phyloP scores from a whole-genome alignment of 257 asterid species.

The Cinchona pubescens region DNA sequence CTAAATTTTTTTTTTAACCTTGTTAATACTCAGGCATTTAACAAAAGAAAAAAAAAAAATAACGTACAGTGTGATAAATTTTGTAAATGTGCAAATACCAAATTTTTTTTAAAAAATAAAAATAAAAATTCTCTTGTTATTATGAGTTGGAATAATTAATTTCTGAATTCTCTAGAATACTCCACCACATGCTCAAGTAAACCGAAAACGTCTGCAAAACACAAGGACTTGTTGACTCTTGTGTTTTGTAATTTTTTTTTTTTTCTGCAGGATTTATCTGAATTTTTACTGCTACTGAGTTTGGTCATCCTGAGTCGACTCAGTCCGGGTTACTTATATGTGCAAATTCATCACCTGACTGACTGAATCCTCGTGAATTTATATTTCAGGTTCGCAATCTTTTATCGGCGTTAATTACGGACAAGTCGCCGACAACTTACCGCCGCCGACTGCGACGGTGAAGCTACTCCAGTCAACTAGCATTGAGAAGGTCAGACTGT shows the following conservation, averaged over 20 bases:
- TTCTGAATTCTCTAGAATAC: not conserved
- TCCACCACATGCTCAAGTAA: not conserved
- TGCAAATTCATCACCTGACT: not conserved
- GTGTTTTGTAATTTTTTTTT: no score
- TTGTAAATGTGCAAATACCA: no score
- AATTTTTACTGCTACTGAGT: no score
- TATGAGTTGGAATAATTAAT: no score
- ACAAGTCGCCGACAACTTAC: conserved; percentile 80
- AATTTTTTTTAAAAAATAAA: no score
- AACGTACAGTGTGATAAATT: no score
- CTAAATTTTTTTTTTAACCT: not conserved
- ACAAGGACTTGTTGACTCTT: not conserved
- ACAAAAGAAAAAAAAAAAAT: not conserved
- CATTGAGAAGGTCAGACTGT: conserved; percentile 81
- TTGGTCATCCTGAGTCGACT: not conserved
- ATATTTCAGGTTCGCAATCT: conserved; percentile 58
- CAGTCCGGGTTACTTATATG: not conserved
- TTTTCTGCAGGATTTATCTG: not conserved
- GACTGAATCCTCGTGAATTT: not conserved
- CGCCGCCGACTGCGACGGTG: conserved; percentile 83
- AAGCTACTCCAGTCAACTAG: conserved; percentile 68
- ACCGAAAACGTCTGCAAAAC: not conserved
- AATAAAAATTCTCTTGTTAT: no score
- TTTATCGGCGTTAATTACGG: conserved; percentile 91
- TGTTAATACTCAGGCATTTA: no score